Evolutionary conservation across 805 yeast genomes (phyloP).

Genomic region (Schizosaccharomyces cryophilus): DNA sequence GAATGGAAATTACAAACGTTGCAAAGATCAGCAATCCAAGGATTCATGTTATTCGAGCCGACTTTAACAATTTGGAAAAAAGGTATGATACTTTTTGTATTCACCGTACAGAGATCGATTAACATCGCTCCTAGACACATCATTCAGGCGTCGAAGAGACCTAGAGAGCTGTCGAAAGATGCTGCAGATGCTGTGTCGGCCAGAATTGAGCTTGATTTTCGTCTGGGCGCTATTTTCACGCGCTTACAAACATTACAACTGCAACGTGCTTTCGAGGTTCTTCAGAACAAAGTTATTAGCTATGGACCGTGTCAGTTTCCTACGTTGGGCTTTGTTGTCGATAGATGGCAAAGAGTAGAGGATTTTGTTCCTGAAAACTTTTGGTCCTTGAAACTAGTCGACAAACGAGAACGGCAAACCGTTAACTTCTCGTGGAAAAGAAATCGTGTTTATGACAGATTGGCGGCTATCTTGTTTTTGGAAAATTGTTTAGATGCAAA

Average conservation of each 20-base stretch:
- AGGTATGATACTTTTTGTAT: neutral
- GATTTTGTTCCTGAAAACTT: constrained; percentile 52
- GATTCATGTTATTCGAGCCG: constrained; percentile 42
- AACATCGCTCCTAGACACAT: constrained; percentile 24
- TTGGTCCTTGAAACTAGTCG: constrained; percentile 42
- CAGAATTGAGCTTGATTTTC: constrained; percentile 62
- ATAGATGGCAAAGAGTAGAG: constrained; percentile 53
- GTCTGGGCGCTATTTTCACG: constrained; percentile 78
- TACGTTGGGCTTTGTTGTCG: constrained; percentile 87
- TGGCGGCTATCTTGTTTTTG: constrained; percentile 36
- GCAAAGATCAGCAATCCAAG: constrained; percentile 30
- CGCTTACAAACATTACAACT: constrained; percentile 37
- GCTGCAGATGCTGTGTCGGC: constrained; percentile 68
- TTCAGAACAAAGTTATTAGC: constrained; percentile 23
- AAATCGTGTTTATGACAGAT: constrained; percentile 45
- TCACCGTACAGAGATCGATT: neutral
- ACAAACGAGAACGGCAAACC: constrained; percentile 9
- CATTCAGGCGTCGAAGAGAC: constrained; percentile 45
- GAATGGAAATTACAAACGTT: constrained; percentile 53
- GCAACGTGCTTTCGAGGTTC: constrained; percentile 10
- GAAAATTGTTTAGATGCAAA: constrained; percentile 33
- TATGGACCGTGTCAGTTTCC: constrained; percentile 95
- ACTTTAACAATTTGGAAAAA: constrained; percentile 67
- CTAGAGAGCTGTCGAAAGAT: constrained; percentile 34
- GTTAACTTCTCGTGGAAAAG: constrained; percentile 40